phyloP scores from a whole-genome alignment of 108 stramenopile genomes.

The Nannochloropsis salina region DNA sequence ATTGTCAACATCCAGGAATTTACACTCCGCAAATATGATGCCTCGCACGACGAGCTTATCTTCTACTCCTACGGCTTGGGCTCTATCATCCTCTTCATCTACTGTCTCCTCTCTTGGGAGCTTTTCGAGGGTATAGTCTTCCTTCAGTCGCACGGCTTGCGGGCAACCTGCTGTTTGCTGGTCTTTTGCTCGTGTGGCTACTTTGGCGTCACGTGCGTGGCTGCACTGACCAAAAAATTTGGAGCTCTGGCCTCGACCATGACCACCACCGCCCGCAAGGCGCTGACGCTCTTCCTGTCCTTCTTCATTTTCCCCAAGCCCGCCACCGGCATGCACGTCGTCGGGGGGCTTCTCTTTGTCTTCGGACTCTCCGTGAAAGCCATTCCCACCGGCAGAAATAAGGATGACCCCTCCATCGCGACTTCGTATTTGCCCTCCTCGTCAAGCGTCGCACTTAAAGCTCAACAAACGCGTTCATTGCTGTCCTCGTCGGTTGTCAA shows the following conservation, averaged over 20 bases:
- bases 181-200: constrained; percentile 39
- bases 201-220: constrained; percentile 49
- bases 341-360: constrained; percentile 44
- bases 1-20: constrained; percentile 47
- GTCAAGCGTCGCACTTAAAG: background rate
- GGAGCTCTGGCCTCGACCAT: constrained; percentile 50
- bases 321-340: constrained; percentile 40
- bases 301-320: constrained; percentile 51
- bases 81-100: constrained; percentile 34
- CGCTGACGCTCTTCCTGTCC: constrained; percentile 45
- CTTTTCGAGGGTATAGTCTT: constrained; percentile 32
- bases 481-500: background rate
- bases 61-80: constrained; percentile 51
- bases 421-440: background rate
- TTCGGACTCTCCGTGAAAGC: constrained; percentile 40
- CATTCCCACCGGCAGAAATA: background rate
- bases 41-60: constrained; percentile 51
- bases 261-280: constrained; percentile 52
- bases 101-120: constrained; percentile 39
- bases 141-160: constrained; percentile 27
- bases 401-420: background rate
- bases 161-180: constrained; percentile 6
- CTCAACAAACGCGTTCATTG: background rate
- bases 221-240: constrained; percentile 51
- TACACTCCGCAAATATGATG: constrained; percentile 40